Percentiles rank a stretch among this genome's conserved stretches.
These are phyloP conservation scores for Moesziomyces parantarcticus DNA, from an alignment of 1,284 basidiomycete species.

Conservation along the genomic window DNA sequence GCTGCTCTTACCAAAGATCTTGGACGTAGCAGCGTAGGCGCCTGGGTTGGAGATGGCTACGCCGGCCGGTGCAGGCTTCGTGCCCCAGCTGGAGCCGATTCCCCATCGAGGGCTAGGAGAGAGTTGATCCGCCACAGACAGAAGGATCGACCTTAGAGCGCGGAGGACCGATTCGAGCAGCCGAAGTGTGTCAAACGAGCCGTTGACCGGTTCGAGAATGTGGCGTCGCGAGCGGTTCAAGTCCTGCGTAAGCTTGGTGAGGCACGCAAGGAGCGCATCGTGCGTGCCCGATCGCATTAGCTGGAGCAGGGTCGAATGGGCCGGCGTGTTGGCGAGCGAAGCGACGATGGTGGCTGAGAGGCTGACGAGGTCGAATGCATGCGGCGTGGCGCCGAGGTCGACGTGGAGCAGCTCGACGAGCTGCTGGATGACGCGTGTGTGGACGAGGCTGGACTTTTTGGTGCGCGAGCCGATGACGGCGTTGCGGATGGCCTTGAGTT, in stretches of 20 bases:
- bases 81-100: slow-evolving; percentile 56
- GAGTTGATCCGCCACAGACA: slow-evolving; percentile 58
- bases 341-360: slow-evolving; percentile 48
- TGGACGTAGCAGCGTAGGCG: slow-evolving; percentile 27
- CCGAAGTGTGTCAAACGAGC: slow-evolving; percentile 16
- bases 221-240: slow-evolving; percentile 16
- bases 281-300: slow-evolving; percentile 41
- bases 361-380: slow-evolving; percentile 38
- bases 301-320: slow-evolving; percentile 38
- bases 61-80: slow-evolving; percentile 27
- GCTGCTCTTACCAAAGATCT: slow-evolving; percentile 48
- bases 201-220: slow-evolving; percentile 12
- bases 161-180: slow-evolving; percentile 51
- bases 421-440: slow-evolving; percentile 39
- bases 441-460: slow-evolving; percentile 45
- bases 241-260: slow-evolving; percentile 26
- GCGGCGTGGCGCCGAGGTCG: slow-evolving; percentile 21
- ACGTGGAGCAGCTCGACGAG: slow-evolving; percentile 39
- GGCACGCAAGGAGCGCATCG: slow-evolving; percentile 40
- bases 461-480: slow-evolving; percentile 51
- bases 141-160: slow-evolving; percentile 54
- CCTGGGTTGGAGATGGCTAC: slow-evolving; percentile 28
- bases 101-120: slow-evolving; percentile 58
- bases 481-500: slow-evolving; percentile 49
- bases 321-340: slow-evolving; percentile 47